These are phyloP conservation scores for Schoenoplectus tabernaemontani DNA, from an alignment of 202 grass and related monocot species.

Conservation along the genomic window DNA sequence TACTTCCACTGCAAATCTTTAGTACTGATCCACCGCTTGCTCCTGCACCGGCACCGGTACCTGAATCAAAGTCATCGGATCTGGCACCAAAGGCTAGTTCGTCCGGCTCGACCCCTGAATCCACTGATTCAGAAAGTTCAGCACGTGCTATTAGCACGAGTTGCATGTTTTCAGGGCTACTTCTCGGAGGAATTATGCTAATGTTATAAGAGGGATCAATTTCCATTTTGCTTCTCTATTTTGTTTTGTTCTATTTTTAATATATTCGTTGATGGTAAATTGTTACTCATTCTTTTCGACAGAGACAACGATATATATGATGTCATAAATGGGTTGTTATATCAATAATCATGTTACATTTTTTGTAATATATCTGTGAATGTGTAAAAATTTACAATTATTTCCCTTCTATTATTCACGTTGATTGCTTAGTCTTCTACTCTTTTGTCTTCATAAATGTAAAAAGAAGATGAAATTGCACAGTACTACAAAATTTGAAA, in stretches of 20 bases:
- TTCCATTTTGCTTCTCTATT: slow-evolving; percentile 22
- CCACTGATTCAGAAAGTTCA: slow-evolving; percentile 24
- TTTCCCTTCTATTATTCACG: not conserved
- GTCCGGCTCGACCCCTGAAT: slow-evolving; percentile 27
- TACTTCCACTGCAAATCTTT: slow-evolving; percentile 85
- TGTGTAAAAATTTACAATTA: not conserved
- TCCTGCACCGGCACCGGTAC: slow-evolving; percentile 57
- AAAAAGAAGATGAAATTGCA: not conserved
- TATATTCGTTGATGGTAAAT: slow-evolving; percentile 35
- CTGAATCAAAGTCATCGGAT: slow-evolving; percentile 57
- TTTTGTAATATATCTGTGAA: not conserved
- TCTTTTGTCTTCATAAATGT: not conserved
- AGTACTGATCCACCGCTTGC: slow-evolving; percentile 59
- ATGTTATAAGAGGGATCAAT: slow-evolving; percentile 31
- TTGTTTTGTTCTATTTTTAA: slow-evolving; percentile 27
- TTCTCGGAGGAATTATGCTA: slow-evolving; percentile 40
- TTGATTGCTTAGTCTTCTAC: not conserved
- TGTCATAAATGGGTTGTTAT: slow-evolving; percentile 19
- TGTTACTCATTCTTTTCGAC: slow-evolving; percentile 64
- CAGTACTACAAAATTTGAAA: not conserved
- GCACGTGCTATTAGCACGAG: slow-evolving; percentile 1
- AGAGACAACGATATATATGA: slow-evolving; percentile 23
- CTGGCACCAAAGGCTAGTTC: slow-evolving; percentile 35
- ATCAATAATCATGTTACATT: slow-evolving; percentile 15
- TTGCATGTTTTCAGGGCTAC: slow-evolving; percentile 27